Evolutionary conservation across 2,329 filamentous ascomycete species (phyloP).

Genomic region (Fusarium torulosum): DNA sequence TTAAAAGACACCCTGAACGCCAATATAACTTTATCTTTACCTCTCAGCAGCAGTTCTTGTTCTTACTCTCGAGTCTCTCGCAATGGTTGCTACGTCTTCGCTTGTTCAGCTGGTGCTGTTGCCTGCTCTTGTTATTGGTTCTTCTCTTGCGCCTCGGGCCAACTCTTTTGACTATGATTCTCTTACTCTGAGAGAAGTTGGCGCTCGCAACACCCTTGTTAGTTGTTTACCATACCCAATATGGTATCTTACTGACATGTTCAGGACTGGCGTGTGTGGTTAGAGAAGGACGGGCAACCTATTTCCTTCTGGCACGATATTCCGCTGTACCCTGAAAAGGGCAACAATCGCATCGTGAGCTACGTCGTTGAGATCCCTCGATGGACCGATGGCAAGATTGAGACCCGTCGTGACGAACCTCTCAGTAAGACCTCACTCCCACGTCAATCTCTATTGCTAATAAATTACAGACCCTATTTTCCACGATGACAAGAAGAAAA

Average conservation of each 20-base stretch:
- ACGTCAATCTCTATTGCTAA: neutral
- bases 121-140: conserved; percentile 34
- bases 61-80: neutral
- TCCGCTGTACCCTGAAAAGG: conserved; percentile 54
- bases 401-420: conserved; percentile 56
- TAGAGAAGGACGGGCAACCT: conserved; percentile 55
- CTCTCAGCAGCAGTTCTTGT: neutral
- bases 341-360: conserved; percentile 53
- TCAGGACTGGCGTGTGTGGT: conserved; percentile 58
- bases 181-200: conserved; percentile 53
- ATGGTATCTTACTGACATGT: neutral
- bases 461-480: conserved; percentile 54
- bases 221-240: neutral
- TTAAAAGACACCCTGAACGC: conserved; percentile 28
- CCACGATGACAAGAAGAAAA: conserved; percentile 55
- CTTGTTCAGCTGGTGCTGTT: conserved; percentile 39
- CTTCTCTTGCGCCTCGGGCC: conserved; percentile 20
- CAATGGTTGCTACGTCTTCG: conserved; percentile 35
- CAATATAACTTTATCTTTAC: conserved; percentile 13
- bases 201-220: conserved; percentile 55
- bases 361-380: conserved; percentile 58
- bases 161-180: conserved; percentile 48
- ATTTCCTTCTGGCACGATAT: conserved; percentile 60
- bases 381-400: conserved; percentile 58
- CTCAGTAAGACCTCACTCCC: conserved; percentile 49